Evolutionary conservation across 768 basidiomycete genomes (phyloP), one percentile per base, ranked within the genome.

Genomic region (Tulasnella sp.): DNA sequence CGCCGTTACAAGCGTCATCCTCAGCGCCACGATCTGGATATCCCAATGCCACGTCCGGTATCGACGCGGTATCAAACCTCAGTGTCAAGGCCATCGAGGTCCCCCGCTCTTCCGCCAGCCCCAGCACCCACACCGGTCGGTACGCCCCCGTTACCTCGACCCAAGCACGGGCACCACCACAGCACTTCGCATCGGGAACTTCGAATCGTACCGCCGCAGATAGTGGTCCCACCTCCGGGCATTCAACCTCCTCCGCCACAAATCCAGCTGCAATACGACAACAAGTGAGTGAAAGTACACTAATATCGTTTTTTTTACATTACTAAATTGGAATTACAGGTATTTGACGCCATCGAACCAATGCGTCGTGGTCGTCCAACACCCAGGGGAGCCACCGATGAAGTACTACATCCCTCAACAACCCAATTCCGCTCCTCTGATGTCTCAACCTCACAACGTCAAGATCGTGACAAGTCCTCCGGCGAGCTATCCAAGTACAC

Each of bases 341-440:
- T 83, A 4, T 68, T 85, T 16, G 84, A 85, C 58, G 83, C 83
- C 10, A 81, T 86, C 50, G 79, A 79, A 28, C 83, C 85, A 0
- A 79, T 83, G 78, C 75, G 83, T 33, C 70, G 82, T 29, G 84
- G 83, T 15, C 71, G 83, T 20, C 81, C 82, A 2, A 62, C 65
- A 57, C 9, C 53, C 13, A 48, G 42, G 42, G 12, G n/a, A n/a
- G n/a, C n/a, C n/a, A n/a, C n/a, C n/a, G n/a, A n/a, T n/a, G n/a
- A n/a, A n/a, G n/a, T n/a, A n/a, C n/a, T n/a, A n/a, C n/a, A n/a
- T n/a, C n/a, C n/a, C n/a, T n/a, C n/a, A n/a, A n/a, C n/a, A n/a
- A n/a, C n/a, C n/a, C n/a, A n/a, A n/a, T n/a, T n/a, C n/a, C n/a
- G n/a, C n/a, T n/a, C n/a, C n/a, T n/a, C n/a, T n/a, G n/a, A n/a